phyloP scores from a whole-genome alignment of 139 green algal species.

The Chara braunii region DNA sequence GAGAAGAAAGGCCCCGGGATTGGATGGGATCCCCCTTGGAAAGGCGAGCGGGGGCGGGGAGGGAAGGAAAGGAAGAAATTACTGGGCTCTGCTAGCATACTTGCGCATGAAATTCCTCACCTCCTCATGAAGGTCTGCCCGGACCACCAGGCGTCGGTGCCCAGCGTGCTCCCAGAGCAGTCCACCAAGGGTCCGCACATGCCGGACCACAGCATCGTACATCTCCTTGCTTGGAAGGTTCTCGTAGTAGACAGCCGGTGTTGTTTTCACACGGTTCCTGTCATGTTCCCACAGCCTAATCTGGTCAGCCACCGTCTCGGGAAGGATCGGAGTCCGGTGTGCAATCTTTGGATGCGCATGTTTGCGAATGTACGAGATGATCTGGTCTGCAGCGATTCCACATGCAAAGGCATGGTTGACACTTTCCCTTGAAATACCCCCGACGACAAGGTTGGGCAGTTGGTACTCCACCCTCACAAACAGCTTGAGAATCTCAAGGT shows the following conservation, averaged over 20 bases:
- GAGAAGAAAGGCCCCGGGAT: too few relatives aligned
- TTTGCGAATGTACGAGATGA: slow-evolving; percentile 31
- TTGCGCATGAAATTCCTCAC: slow-evolving; percentile 24
- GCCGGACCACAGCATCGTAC: slow-evolving; percentile 12
- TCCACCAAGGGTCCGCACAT: slow-evolving; percentile 2
- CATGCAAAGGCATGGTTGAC: slow-evolving; percentile 4
- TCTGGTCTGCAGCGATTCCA: slow-evolving; percentile 27
- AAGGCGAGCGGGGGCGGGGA: too few relatives aligned
- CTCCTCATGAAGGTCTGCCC: background rate
- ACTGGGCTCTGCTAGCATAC: too few relatives aligned
- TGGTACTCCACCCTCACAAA: slow-evolving; percentile 31
- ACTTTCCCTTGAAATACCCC: slow-evolving; percentile 28
- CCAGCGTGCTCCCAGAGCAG: slow-evolving; percentile 20
- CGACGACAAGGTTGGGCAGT: slow-evolving; percentile 30
- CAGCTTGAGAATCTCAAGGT: slow-evolving; percentile 32
- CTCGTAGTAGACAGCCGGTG: slow-evolving; percentile 23
- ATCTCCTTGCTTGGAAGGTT: slow-evolving; percentile 32
- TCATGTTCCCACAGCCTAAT: slow-evolving; percentile 37
- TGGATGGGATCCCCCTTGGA: too few relatives aligned
- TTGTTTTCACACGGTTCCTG: slow-evolving; percentile 4
- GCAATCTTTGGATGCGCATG: slow-evolving; percentile 27
- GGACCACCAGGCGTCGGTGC: background rate
- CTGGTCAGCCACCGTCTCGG: slow-evolving; percentile 40
- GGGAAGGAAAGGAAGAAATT: too few relatives aligned
- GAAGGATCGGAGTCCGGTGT: slow-evolving; percentile 9